Evolutionary conservation across 2,329 filamentous ascomycete genomes (phyloP).

Genomic region (Didymella arachidicola): DNA sequence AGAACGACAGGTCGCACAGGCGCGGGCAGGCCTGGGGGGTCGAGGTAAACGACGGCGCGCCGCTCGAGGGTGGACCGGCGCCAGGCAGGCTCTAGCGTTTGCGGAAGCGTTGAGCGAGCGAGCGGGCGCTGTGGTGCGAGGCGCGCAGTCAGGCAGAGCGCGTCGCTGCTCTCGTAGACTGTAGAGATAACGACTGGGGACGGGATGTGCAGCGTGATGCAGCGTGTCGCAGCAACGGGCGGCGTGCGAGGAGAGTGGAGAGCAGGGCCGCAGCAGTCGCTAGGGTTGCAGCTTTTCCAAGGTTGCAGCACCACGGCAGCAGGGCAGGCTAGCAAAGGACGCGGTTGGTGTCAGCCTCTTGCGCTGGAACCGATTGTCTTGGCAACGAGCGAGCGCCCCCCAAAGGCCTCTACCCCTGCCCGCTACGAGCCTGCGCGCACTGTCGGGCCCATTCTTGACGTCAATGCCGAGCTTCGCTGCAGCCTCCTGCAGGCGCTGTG

Average conservation of each 20-base stretch:
- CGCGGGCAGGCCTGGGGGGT: background rate
- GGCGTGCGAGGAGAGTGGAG: constrained; percentile 3
- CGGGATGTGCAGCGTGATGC: constrained; percentile 1
- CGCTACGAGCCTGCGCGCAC: constrained; percentile 9
- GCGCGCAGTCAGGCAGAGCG: background rate
- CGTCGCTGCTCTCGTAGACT: background rate
- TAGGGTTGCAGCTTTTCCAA: constrained; percentile 16
- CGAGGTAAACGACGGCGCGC: constrained; percentile 13
- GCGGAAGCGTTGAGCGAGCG: constrained; percentile 9
- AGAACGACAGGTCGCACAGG: background rate
- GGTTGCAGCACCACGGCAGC: constrained; percentile 12
- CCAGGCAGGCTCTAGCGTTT: constrained; percentile 7
- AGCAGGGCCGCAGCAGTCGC: constrained; percentile 7
- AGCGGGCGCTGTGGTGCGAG: background rate
- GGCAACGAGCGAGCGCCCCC: constrained; percentile 11
- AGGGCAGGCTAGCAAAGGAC: constrained; percentile 1
- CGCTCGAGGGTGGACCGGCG: constrained; percentile 16
- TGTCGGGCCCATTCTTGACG: constrained; percentile 6
- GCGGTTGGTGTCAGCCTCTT: constrained; percentile 21
- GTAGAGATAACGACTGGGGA: background rate
- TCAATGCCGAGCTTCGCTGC: constrained; percentile 13
- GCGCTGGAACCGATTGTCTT: constrained; percentile 14
- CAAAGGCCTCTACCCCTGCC: constrained; percentile 7
- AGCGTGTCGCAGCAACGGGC: background rate
- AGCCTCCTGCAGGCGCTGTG: background rate